Percentiles rank a stretch among this genome's conserved stretches.
phyloP scores from a whole-genome alignment of 1,284 basidiomycete species.

The Rhodotorula glutinis region DNA sequence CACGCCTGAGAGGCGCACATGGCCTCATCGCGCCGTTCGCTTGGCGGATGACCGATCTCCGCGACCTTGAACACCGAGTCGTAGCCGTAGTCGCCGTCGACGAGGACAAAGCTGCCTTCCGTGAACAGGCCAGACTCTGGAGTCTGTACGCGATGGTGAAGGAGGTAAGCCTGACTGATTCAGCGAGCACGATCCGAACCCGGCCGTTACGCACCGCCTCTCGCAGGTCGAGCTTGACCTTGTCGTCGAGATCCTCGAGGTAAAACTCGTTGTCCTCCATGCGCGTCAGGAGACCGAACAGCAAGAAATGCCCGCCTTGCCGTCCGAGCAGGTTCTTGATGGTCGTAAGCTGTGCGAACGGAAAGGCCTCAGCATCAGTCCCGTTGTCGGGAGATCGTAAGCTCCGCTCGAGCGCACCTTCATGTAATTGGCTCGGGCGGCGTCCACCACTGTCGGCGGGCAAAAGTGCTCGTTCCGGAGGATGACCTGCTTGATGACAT shows the following conservation, averaged over 20 bases:
- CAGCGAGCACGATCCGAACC: background rate
- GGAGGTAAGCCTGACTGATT: background rate
- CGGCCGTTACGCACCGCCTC: constrained; percentile 62
- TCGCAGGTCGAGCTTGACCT: constrained; percentile 82
- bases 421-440: constrained; percentile 75
- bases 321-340: constrained; percentile 94
- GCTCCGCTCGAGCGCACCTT: constrained; percentile 66
- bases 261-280: constrained; percentile 85
- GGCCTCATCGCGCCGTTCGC: constrained; percentile 76
- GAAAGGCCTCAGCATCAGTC: too few relatives aligned
- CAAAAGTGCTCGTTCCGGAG: constrained; percentile 93
- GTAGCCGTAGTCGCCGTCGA: constrained; percentile 94
- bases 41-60: constrained; percentile 95
- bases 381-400: too few relatives aligned
- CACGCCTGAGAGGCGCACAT: constrained; percentile 55
- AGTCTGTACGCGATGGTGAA: constrained; percentile 56
- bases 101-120: constrained; percentile 88
- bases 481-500: constrained; percentile 70
- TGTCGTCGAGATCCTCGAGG: constrained; percentile 90
- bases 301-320: constrained; percentile 81
- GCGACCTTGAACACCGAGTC: constrained; percentile 83
- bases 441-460: constrained; percentile 82
- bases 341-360: constrained; percentile 78
- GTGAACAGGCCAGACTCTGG: constrained; percentile 96
- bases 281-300: constrained; percentile 89